Percentiles rank a stretch among this genome's conserved stretches.
phyloP scores from a whole-genome alignment of 768 basidiomycete genomes.

The Russula compacta region DNA sequence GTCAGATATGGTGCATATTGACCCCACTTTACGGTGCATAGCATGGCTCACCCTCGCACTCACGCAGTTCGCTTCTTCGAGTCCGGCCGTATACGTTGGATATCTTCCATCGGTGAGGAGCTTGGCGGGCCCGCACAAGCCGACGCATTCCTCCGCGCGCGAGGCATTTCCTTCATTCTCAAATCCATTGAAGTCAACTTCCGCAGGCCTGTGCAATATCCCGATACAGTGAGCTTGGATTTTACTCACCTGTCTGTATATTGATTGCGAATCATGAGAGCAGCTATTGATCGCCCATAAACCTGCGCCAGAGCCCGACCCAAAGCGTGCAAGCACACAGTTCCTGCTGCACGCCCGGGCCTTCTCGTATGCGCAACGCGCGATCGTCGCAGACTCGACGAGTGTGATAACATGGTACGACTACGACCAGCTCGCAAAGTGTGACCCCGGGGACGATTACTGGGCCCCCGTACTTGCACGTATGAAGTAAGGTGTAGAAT shows the following conservation, averaged over 20 bases:
- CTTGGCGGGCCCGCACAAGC: constrained; percentile 51
- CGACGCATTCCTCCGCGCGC: constrained; percentile 48
- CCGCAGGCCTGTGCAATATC: constrained; percentile 62
- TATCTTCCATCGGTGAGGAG: constrained; percentile 45
- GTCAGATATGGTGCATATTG: constrained; percentile 52
- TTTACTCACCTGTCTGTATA: neutral
- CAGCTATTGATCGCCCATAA: constrained; percentile 61
- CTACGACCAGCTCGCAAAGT: constrained; percentile 57
- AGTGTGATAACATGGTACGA: constrained; percentile 71
- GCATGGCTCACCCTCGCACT: neutral
- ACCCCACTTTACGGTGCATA: neutral
- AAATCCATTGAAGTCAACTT: constrained; percentile 62
- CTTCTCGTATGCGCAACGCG: constrained; percentile 55
- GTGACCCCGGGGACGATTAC: constrained; percentile 46
- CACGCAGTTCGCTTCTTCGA: constrained; percentile 56
- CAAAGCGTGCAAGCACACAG: constrained; percentile 26
- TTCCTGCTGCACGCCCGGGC: constrained; percentile 47
- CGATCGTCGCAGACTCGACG: constrained; percentile 56
- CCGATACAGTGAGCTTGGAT: constrained; percentile 48
- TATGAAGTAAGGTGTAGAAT: constrained; percentile 14
- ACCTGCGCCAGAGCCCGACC: constrained; percentile 28
- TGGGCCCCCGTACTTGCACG: constrained; percentile 29
- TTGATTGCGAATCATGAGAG: neutral
- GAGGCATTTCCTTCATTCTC: constrained; percentile 65
- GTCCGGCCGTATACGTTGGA: constrained; percentile 65